These are phyloP conservation scores for Mycena venus DNA, from an alignment of 768 basidiomycete genomes.

Conservation along the genomic window DNA sequence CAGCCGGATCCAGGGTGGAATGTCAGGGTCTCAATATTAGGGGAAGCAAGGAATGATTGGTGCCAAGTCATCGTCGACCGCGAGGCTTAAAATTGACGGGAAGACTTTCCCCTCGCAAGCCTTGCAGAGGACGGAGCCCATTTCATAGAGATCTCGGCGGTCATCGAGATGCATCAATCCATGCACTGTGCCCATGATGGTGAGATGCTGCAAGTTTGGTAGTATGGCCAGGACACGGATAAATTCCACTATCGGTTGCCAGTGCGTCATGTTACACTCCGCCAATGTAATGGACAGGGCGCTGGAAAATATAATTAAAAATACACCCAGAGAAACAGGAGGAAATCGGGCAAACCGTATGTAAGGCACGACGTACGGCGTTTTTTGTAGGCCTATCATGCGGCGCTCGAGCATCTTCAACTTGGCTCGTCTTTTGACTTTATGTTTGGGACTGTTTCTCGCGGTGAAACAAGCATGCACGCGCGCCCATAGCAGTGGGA, in stretches of 20 bases:
- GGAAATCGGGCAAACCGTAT: background rate
- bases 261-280: constrained; percentile 9
- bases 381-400: constrained; percentile 19
- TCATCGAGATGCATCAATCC: no score
- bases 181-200: no score
- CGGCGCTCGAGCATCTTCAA: constrained; percentile 24
- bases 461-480: background rate
- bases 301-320: background rate
- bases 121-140: background rate
- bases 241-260: constrained; percentile 17
- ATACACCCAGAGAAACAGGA: background rate
- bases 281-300: background rate
- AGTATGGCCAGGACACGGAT: constrained; percentile 9
- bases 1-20: background rate
- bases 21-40: background rate
- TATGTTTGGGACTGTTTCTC: background rate
- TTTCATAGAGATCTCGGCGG: background rate
- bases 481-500: constrained; percentile 14
- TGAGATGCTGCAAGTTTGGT: background rate
- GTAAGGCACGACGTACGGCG: background rate
- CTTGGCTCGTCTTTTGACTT: background rate
- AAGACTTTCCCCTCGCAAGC: background rate
- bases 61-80: background rate
- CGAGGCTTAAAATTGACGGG: background rate
- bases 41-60: constrained; percentile 9